Base-by-base conservation (phyloP, 306 rosid species). In the Abrus precatorius region DNA sequence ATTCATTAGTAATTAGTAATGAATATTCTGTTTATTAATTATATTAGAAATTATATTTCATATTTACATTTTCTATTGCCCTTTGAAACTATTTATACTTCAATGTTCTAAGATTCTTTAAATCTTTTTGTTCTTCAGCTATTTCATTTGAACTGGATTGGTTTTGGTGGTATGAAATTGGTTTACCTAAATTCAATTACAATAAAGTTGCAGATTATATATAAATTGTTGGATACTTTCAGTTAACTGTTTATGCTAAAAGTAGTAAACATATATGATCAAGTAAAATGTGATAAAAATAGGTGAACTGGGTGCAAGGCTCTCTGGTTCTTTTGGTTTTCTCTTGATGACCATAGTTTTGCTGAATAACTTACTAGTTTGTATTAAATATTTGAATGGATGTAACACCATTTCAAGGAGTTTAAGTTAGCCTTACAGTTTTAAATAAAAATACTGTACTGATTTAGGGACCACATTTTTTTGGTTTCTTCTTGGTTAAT, bases 61-160 rank as follows among this genome's bases (percentile, higher is more conserved):
- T 11, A 9, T 4, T 60, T 64, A 20, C 11, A 28, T 54, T 34
- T 43, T 12, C 6, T 14, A 1, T 40, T 5, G 44, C 54, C 44
- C 20, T 27, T 76, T 11, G 82, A 61, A 79, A 28, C 52, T 49
- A 65, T 44, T 8, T 78, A 5, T 49, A 28, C 11, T 53, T 68
- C 9, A 53, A 47, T 69, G 63, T 71, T 54, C 65, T 20, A 5
- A 9, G 34, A 55, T 32, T 47, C 12, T 29, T 29, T 38, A 11
- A 74, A 9, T 79, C 30, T 69, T 34, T 55, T 2, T 49, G 9
- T 74, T 53, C 56, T 80, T 44, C 45, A 5, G 13, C 6, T 34
- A 61, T 60, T 55, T 64, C 20, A 14, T 57, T 74, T 53, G 56
- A 54, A 64, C 28, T 64, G 41, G 52, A 34, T 53, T 80, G 43